Conservation (phyloP, 805 yeast genomes). For the Blastobotrys attinorum region DNA sequence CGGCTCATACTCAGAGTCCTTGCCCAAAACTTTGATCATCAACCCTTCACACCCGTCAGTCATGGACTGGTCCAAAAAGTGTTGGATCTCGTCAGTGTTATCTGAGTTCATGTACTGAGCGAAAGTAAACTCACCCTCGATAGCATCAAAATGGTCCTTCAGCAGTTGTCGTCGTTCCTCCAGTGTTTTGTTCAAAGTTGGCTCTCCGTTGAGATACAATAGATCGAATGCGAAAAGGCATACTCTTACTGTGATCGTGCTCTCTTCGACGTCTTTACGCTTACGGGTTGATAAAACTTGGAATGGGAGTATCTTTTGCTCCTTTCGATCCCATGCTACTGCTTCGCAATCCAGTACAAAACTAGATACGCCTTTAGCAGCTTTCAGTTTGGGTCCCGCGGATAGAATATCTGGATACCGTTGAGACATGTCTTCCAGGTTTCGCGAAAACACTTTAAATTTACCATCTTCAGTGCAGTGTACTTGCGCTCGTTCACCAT, state of each 20-base stretch:
- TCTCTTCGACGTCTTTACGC: constrained; percentile 82
- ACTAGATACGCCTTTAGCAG: constrained; percentile 34
- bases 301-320: constrained; percentile 80
- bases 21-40: constrained; percentile 86
- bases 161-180: constrained; percentile 61
- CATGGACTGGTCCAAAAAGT: constrained; percentile 80
- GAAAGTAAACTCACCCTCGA: constrained; percentile 72
- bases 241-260: constrained; percentile 82
- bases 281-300: constrained; percentile 90
- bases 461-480: constrained; percentile 60
- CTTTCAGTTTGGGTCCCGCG: constrained; percentile 53
- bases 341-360: constrained; percentile 93
- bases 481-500: constrained; percentile 96
- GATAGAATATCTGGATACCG: constrained; percentile 85
- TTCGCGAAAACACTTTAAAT: constrained; percentile 79
- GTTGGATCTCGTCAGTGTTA: constrained; percentile 65
- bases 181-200: constrained; percentile 59
- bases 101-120: constrained; percentile 71
- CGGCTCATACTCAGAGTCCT: constrained; percentile 83
- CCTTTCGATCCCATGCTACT: constrained; percentile 88
- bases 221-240: constrained; percentile 91
- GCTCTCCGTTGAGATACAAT: constrained; percentile 62
- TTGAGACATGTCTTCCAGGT: constrained; percentile 94
- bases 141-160: constrained; percentile 45
- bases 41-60: constrained; percentile 90